A percentile compares a stretch with the other conserved stretches of the same genome.
These are phyloP conservation scores for Rhipidocladum racemiflorum DNA, from an alignment of 176 grass and related monocot species.

Conservation along the genomic window DNA sequence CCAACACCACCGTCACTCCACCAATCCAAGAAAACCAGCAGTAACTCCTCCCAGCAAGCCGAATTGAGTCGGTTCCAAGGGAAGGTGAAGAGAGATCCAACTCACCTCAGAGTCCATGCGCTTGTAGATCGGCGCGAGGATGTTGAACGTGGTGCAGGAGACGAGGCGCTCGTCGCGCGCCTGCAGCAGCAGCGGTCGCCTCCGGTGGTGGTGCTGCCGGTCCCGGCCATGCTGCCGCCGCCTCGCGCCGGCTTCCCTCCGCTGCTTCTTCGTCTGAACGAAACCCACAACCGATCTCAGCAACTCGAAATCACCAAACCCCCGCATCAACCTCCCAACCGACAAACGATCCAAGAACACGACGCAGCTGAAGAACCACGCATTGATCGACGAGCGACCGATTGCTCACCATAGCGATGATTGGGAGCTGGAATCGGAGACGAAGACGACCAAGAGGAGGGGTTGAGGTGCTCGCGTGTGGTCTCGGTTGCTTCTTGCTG, in stretches of 20 bases:
- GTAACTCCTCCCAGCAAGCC: not conserved
- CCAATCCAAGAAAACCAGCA: not conserved
- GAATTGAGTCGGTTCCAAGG: not conserved
- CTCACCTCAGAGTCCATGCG: conserved; percentile 50
- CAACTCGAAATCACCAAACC: not conserved
- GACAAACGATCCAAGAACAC: not conserved
- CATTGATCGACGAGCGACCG: not conserved
- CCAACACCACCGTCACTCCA: conserved; percentile 7
- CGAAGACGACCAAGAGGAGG: not conserved
- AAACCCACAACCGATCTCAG: conserved; percentile 1
- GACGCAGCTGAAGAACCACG: not conserved
- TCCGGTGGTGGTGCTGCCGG: conserved; percentile 4
- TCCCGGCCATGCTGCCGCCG: conserved; percentile 18
- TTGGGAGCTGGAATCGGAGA: not conserved
- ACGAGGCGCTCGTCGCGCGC: conserved; percentile 43
- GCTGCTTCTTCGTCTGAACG: conserved; percentile 41
- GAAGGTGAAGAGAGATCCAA: not conserved
- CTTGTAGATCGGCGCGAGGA: conserved; percentile 71
- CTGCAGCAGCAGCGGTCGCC: not conserved
- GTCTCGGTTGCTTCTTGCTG: not conserved
- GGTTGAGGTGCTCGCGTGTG: not conserved
- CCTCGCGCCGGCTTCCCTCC: conserved; percentile 16
- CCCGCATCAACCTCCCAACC: not conserved
- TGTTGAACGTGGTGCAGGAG: conserved; percentile 72
- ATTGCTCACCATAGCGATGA: conserved; percentile 39